A percentile compares a stretch with the other conserved stretches of the same genome.
phyloP scores from a whole-genome alignment of 768 basidiomycete species.

The Chalciporus pseudorubinellus region DNA sequence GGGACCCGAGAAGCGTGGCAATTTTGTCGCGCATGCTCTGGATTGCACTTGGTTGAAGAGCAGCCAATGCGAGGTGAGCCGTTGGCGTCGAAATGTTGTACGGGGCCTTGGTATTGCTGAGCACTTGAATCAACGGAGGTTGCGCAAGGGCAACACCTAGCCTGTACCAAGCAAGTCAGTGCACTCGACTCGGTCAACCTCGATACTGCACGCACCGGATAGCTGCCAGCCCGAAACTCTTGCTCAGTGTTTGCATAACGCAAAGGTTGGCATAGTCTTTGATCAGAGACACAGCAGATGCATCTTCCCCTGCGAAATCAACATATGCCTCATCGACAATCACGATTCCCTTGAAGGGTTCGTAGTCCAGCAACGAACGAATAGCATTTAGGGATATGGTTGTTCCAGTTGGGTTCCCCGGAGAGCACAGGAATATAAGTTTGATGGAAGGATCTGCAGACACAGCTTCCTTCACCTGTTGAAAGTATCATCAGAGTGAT shows the following conservation, averaged over 20 bases:
- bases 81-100: constrained; percentile 95
- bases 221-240: constrained; percentile 92
- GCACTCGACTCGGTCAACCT: neutral
- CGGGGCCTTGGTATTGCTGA: constrained; percentile 94
- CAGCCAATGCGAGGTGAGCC: constrained; percentile 75
- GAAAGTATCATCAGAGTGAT: constrained; percentile 1
- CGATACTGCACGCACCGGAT: constrained; percentile 63
- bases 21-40: constrained; percentile 65
- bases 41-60: constrained; percentile 68
- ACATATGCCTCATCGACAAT: constrained; percentile 98
- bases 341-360: constrained; percentile 85
- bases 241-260: constrained; percentile 96
- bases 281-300: constrained; percentile 69
- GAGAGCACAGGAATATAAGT: constrained; percentile 92
- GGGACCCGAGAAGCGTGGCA: constrained; percentile 54
- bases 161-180: constrained; percentile 37
- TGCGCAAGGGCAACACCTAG: constrained; percentile 89
- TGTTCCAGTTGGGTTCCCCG: constrained; percentile 96
- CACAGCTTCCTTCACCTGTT: constrained; percentile 68
- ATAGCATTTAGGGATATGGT: constrained; percentile 71
- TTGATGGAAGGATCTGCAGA: constrained; percentile 77
- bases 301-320: constrained; percentile 71
- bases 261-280: constrained; percentile 83
- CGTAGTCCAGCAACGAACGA: constrained; percentile 68
- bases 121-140: constrained; percentile 84